Base-by-base conservation (phyloP, 1,284 basidiomycete species). In the Rhodotorula sp. region DNA sequence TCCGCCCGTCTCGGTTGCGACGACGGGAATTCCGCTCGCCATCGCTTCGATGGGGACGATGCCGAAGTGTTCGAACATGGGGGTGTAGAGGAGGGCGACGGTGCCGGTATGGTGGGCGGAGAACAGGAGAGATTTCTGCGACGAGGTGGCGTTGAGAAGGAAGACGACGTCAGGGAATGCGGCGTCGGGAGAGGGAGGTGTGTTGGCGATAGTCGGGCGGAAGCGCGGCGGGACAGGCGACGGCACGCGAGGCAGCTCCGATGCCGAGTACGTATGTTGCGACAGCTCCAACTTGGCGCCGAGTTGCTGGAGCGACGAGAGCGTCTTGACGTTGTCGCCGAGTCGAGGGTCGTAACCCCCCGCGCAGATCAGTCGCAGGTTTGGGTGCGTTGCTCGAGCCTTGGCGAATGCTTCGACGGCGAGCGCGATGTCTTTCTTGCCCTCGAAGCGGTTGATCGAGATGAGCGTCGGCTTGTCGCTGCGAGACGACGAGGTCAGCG, bases 1-100 rank as follows among this genome's bases (percentile, higher is more conserved):
- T 0, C 95, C 95, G 46, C 96, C 95, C 61, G 86, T 89, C 79
- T 94, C 84, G 75, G 89, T 91, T 0, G 94, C 94, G 10, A 99
- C 80, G 0, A 99, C 90, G 0, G 94, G 93, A 0, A 98, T 79
- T 2, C 92, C 91, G 70, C 90, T 94, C 3, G 88, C 86, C 93
- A 98, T 97, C 0, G 88, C 94, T 80, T 99, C 96, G 9, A 98
- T 86, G 0, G 95, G 95, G 0, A 91, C 94, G 75, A 99, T 98
- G 2, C 95, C 95, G 78, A 99, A 96, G 80, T 99, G 95, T 78
- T 99, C 95, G 80, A 96, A 94, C 2, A 86, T 84, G 0, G 96
- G 95, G 0, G 96, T 99, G 80, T 99, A 99, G 6, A 98, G 84
- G 0, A 99, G 83, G 0, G 86, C 89, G 16, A 86, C 81, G 0